Conservation (phyloP, 176 grass and related monocot genomes). For the Aechmea fasciata region DNA sequence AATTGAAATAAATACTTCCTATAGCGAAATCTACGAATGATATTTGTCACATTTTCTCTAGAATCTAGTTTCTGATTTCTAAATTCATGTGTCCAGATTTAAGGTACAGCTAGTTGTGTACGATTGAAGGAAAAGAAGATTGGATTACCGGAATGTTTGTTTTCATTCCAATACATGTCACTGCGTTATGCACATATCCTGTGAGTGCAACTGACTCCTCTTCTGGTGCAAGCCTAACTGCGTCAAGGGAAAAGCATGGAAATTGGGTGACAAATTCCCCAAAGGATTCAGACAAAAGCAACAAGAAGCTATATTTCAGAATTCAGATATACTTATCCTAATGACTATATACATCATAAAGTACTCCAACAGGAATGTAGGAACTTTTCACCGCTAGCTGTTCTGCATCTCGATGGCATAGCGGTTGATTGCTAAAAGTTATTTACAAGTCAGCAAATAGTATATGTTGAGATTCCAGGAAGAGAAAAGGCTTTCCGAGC, state of each 20-base stretch:
- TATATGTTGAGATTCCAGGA: too few relatives aligned
- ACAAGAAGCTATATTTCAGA: neutral
- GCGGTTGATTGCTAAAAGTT: too few relatives aligned
- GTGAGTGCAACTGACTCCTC: constrained; percentile 85
- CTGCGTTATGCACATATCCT: constrained; percentile 80
- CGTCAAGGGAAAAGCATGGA: constrained; percentile 25
- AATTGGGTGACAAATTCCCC: neutral
- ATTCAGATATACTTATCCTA: neutral
- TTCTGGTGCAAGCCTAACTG: constrained; percentile 92
- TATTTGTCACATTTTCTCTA: too few relatives aligned
- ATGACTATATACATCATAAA: too few relatives aligned
- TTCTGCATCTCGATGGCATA: too few relatives aligned
- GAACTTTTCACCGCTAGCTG: too few relatives aligned
- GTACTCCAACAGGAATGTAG: too few relatives aligned
- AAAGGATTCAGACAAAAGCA: neutral
- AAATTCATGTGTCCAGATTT: too few relatives aligned
- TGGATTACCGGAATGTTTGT: constrained; percentile 66
- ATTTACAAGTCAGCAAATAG: too few relatives aligned
- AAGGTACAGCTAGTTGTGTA: neutral
- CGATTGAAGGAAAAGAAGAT: constrained; percentile 4
- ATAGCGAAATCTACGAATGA: too few relatives aligned
- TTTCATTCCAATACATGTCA: constrained; percentile 92
- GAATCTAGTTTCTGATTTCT: too few relatives aligned
- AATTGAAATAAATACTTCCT: neutral
- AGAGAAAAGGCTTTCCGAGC: too few relatives aligned